A percentile compares a stretch with the other conserved stretches of the same genome.
These are phyloP conservation scores for Persicaria tinctoria DNA, from an alignment of 148 eudicot genomes.

Conservation along the genomic window DNA sequence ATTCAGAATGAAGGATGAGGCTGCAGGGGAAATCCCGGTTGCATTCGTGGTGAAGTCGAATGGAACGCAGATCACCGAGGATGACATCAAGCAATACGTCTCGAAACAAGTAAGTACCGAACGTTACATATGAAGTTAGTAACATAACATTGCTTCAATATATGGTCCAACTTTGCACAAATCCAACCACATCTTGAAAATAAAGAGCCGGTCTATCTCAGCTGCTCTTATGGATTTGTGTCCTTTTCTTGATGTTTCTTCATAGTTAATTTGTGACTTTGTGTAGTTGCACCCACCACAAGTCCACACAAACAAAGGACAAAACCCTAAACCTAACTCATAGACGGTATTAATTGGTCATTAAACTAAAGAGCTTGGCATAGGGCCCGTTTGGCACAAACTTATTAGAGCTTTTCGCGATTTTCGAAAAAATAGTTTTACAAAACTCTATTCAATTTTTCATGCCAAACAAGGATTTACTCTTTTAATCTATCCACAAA, in stretches of 20 bases:
- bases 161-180: neutral
- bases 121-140: neutral
- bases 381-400: too few species aligned
- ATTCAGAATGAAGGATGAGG: conserved; percentile 71
- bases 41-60: conserved; percentile 74
- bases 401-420: too few species aligned
- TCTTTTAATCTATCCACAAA: too few species aligned
- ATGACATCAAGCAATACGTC: conserved; percentile 63
- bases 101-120: conserved; percentile 55
- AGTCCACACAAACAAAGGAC: neutral
- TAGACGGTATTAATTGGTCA: too few species aligned
- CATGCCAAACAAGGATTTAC: too few species aligned
- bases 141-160: neutral
- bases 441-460: too few species aligned
- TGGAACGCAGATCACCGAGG: conserved; percentile 63
- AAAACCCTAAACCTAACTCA: neutral
- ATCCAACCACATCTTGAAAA: neutral
- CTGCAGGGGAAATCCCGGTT: conserved; percentile 89
- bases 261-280: neutral
- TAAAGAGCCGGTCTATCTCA: neutral
- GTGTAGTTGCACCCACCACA: conserved; percentile 8
- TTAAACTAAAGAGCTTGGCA: too few species aligned
- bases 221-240: neutral
- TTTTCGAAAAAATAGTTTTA: too few species aligned
- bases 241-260: neutral